Conservation (phyloP, 2,329 filamentous ascomycete genomes). For the Claviceps sp. region DNA sequence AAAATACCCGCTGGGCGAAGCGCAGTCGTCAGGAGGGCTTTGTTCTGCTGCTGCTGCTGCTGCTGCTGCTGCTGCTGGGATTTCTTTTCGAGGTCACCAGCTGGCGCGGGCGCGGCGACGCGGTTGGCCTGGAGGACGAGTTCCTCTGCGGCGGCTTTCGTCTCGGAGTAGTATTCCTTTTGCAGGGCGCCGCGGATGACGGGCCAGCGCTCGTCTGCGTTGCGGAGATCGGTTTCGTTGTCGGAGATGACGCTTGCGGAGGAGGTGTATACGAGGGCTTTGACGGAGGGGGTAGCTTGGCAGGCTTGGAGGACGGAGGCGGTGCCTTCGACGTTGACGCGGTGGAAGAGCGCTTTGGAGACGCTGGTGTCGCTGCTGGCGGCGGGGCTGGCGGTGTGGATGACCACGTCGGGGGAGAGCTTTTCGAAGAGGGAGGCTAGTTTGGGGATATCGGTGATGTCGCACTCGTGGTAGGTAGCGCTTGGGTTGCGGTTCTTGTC, state of each 20-base stretch:
- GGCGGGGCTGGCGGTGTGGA: slow-evolving; percentile 74
- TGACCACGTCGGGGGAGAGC: slow-evolving; percentile 65
- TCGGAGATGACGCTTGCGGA: slow-evolving; percentile 80
- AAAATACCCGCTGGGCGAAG: slow-evolving; percentile 84
- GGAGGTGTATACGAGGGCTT: slow-evolving; percentile 80
- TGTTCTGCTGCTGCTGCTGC: background rate
- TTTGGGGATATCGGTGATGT: slow-evolving; percentile 55
- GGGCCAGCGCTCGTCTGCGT: slow-evolving; percentile 75
- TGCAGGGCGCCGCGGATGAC: slow-evolving; percentile 58
- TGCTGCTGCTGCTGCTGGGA: background rate
- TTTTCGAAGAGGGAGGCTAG: slow-evolving; percentile 51
- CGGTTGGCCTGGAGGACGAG: slow-evolving; percentile 68
- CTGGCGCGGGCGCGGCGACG: slow-evolving; percentile 28
- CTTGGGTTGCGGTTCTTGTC: slow-evolving; percentile 50
- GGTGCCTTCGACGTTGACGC: slow-evolving; percentile 84
- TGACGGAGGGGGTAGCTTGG: slow-evolving; percentile 41
- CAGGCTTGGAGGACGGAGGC: slow-evolving; percentile 63
- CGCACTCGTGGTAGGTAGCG: slow-evolving; percentile 56
- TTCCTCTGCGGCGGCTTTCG: slow-evolving; percentile 65
- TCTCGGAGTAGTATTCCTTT: slow-evolving; percentile 76
- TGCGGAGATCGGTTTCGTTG: slow-evolving; percentile 62
- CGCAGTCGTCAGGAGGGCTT: slow-evolving; percentile 57
- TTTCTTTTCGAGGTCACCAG: slow-evolving; percentile 12
- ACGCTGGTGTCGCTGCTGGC: slow-evolving; percentile 38
- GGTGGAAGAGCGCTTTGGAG: slow-evolving; percentile 51